Base-by-base conservation (phyloP, 805 yeast genomes). In the Lipomyces sp. region DNA sequence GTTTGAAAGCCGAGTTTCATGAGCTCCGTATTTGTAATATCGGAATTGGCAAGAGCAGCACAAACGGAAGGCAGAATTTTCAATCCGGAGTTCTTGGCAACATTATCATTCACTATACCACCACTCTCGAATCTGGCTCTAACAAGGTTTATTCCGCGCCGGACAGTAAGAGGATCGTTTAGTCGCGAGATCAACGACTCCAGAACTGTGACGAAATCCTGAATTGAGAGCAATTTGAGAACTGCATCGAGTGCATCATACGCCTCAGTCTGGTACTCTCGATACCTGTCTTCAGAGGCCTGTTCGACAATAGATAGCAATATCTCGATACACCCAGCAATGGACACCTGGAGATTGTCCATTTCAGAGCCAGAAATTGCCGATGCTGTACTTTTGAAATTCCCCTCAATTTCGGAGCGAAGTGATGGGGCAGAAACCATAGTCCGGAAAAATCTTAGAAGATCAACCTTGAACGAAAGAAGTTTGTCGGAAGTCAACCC, bases 1-100 rank as follows among this genome's bases (percentile, higher is more conserved):
- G 91, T 83, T 74, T 90, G 90, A 72, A 91, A 79, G 57, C 89
- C 86, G 4, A 88, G 85, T 76, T 90, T 96, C 29, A 86, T 82
- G 50, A 91, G 79, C 63, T 83, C 87, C 42, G 81, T 53, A 37
- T 70, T 69, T 24, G 8, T 34, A 3, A 66, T n/a, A 8, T 69
- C 53, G 30, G 64, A 33, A 33, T 42, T 55, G 11, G 62, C 35
- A 18, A 69, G 33, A 5, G 57, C 63, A 7, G 57, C 48, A 34
- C 63, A 34, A n/a, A 69, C 45, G 2, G 64, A 39, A 2, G 72
- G 72, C 48, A 69, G 64, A 60, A 73, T 57, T 15, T 72, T 75
- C 6, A 77, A 76, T 37, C 90, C 86, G 15, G 89, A 86, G 48
- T 80, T 80, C 56, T 78, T 80, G 2, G 87, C 86, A 15, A 59